Conservation (phyloP, 2,329 filamentous ascomycete species). For the Aphanocladium album region DNA sequence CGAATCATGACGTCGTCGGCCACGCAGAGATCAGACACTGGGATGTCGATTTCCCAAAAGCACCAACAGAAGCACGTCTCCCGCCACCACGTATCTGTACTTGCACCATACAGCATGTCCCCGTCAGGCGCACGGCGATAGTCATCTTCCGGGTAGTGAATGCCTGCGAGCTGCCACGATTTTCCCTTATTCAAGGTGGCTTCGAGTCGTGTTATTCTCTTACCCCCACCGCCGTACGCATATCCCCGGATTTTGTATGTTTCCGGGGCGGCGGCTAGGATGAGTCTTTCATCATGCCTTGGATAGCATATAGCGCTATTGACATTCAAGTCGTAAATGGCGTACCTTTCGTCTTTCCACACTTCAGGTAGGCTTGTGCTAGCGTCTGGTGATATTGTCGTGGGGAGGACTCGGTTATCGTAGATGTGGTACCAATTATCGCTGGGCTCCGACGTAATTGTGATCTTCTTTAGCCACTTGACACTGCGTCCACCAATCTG, state of each 20-base stretch:
- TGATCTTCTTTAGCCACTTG: slow-evolving; percentile 83
- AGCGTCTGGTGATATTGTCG: slow-evolving; percentile 77
- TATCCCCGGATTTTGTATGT: slow-evolving; percentile 71
- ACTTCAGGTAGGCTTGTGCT: slow-evolving; percentile 67
- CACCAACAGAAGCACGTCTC: slow-evolving; percentile 88
- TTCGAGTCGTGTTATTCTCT: slow-evolving; percentile 75
- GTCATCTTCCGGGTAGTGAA: slow-evolving; percentile 79
- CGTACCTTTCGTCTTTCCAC: slow-evolving; percentile 87
- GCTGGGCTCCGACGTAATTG: slow-evolving; percentile 72
- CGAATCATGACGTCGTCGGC: slow-evolving; percentile 74
- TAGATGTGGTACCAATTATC: slow-evolving; percentile 96
- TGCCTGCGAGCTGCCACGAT: slow-evolving; percentile 70
- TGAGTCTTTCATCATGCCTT: slow-evolving; percentile 66
- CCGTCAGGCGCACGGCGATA: slow-evolving; percentile 61
- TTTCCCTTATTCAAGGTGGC: slow-evolving; percentile 77
- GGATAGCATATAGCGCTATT: slow-evolving; percentile 81
- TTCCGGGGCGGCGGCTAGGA: slow-evolving; percentile 36
- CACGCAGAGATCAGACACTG: slow-evolving; percentile 53
- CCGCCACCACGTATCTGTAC: slow-evolving; percentile 73
- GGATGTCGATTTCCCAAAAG: slow-evolving; percentile 75
- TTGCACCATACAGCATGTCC: slow-evolving; percentile 67
- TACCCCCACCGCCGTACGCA: slow-evolving; percentile 84
- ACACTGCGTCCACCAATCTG: slow-evolving; percentile 90
- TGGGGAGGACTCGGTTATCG: slow-evolving; percentile 86
- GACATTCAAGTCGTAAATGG: slow-evolving; percentile 85